Evolutionary conservation across 108 stramenopile species (phyloP), one percentile per base, ranked within the genome.

Genomic region (Nitzschia sp.): DNA sequence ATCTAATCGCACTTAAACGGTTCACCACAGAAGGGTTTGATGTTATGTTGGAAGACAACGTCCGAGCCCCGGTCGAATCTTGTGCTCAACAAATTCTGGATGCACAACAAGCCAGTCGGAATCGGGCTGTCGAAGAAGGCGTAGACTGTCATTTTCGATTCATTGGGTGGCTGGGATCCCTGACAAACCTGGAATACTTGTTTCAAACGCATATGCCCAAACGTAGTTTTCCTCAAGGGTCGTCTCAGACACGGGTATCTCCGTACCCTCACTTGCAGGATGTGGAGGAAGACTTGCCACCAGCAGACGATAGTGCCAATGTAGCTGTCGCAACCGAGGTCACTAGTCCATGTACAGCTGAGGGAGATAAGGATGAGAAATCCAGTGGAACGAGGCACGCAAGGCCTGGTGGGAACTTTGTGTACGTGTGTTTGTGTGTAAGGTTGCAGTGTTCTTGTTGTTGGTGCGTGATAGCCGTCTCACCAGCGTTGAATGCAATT

Each of bases 21-120:
- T 77, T 89, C 26, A 76, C 85, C 7, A 50, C 41, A 17, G 76
- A 80, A 52, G 67, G 66, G 41, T 88, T 86, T 62, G 93, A 95
- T 82, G 71, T 95, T 41, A 86, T 95, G 41, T 61, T 95, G 52
- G 93, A 95, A 72, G 93, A 95, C 72, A 95, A 95, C 72, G 86
- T 92, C 1, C 66, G 92, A 46, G 79, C 77, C 10, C 75, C 76
- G 43, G 41, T 76, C 0, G 63, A 43, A 25, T 42, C 62, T 39
- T 87, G 83, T 53, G 83, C 91, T 0, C 41, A 70, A 20, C 57
- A 79, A 24, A 87, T 89, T 39, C 87, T 82, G 85, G 80, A 87
- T 56, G 64, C 69, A 9, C 76, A 78, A 46, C 72, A 82, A 38
- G 73, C 76, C 2, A 76, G 75, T 43, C 42, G 60, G 15, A 66